Conservation (phyloP, 2,329 filamentous ascomycete genomes). For the Talaromyces atroroseus region DNA sequence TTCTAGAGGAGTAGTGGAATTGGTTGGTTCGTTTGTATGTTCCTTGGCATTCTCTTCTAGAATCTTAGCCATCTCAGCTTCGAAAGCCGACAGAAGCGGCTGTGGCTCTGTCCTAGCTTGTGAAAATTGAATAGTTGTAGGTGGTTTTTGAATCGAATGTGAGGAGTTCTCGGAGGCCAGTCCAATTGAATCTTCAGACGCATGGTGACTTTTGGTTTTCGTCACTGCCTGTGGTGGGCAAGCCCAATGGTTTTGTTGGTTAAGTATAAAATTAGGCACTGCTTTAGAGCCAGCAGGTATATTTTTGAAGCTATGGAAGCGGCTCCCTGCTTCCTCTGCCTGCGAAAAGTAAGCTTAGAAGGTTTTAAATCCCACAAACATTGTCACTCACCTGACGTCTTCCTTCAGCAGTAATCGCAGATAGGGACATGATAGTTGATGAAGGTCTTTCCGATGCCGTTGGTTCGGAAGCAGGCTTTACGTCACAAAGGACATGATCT, state of each 20-base stretch:
- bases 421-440: conserved; percentile 3
- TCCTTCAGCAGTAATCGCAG: conserved; percentile 20
- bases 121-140: background rate
- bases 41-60: conserved; percentile 17
- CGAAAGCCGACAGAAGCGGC: conserved; percentile 36
- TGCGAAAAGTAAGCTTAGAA: conserved; percentile 13
- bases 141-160: background rate
- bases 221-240: background rate
- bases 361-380: background rate
- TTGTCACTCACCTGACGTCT: conserved; percentile 19
- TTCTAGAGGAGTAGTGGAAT: conserved; percentile 5
- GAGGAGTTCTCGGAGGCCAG: background rate
- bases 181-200: background rate
- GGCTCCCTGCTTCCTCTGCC: conserved; percentile 20
- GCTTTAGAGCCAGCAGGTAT: background rate
- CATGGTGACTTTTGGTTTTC: background rate
- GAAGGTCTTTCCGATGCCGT: background rate
- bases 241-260: conserved; percentile 6
- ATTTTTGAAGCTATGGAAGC: conserved; percentile 9
- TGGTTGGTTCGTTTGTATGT: background rate
- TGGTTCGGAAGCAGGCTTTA: background rate
- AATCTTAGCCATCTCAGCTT: conserved; percentile 34
- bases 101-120: conserved; percentile 20
- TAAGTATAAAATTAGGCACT: conserved; percentile 1
- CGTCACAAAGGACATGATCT: background rate